Percentiles rank a stretch among this genome's conserved stretches.
Evolutionary conservation across 495 filamentous ascomycete genomes (phyloP).

Genomic region (Penicillium steckii): DNA sequence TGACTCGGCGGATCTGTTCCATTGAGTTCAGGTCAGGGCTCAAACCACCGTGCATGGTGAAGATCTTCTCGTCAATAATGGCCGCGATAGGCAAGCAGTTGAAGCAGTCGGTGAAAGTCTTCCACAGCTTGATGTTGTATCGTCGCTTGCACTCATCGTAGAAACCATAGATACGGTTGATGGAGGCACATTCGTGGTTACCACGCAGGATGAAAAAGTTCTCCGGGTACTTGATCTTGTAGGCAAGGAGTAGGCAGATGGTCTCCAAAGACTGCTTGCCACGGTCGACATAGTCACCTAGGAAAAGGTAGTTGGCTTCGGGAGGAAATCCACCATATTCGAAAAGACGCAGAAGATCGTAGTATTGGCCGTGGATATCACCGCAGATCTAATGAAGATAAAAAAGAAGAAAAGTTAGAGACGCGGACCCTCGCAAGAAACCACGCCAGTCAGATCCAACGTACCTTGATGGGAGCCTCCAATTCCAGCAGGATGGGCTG

Average conservation of each 20-base stretch:
- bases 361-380: slow-evolving; percentile 99
- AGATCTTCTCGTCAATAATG: slow-evolving; percentile 99
- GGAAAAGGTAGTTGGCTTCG: slow-evolving; percentile 99
- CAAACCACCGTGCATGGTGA: slow-evolving; percentile 98
- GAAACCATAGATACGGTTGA: slow-evolving; percentile 99
- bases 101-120: slow-evolving; percentile 99
- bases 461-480: slow-evolving; percentile 98
- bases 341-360: slow-evolving; percentile 94
- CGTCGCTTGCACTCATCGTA: slow-evolving; percentile 99
- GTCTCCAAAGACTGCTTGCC: slow-evolving; percentile 99
- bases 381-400: slow-evolving; percentile 83
- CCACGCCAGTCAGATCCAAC: slow-evolving; percentile 11
- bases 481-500: slow-evolving; percentile 97
- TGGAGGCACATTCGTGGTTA: slow-evolving; percentile 99
- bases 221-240: slow-evolving; percentile 99
- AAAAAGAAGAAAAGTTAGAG: background rate
- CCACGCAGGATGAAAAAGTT: slow-evolving; percentile 99
- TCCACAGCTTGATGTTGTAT: slow-evolving; percentile 99
- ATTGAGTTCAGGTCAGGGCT: slow-evolving; percentile 98
- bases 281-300: slow-evolving; percentile 97
- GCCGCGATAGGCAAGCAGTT: slow-evolving; percentile 99
- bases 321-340: slow-evolving; percentile 99
- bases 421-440: background rate
- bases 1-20: slow-evolving; percentile 98
- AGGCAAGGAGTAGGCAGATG: slow-evolving; percentile 95